These are phyloP conservation scores for Stropharia rugosoannulata DNA, from an alignment of 768 basidiomycete species.

Conservation along the genomic window DNA sequence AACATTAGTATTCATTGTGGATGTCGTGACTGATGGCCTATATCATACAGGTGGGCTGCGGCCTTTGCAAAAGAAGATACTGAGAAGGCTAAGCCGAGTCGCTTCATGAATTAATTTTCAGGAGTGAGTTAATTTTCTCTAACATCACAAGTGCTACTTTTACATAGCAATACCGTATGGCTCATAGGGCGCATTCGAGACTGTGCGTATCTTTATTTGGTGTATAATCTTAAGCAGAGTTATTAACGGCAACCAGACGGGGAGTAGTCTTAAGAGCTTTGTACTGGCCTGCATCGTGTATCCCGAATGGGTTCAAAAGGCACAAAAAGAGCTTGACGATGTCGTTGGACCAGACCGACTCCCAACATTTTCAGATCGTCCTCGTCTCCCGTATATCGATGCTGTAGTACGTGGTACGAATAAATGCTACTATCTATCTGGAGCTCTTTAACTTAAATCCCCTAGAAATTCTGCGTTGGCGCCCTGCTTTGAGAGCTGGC, in stretches of 20 bases:
- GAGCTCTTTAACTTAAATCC: not conserved
- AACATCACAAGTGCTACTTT: not conserved
- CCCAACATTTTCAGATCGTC: not conserved
- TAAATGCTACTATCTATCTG: not conserved
- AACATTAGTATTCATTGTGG: no score
- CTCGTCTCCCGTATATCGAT: not conserved
- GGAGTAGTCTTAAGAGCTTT: not conserved
- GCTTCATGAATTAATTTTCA: not conserved
- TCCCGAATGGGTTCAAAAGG: not conserved
- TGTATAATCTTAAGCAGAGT: not conserved
- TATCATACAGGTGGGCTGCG: not conserved
- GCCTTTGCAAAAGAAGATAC: not conserved
- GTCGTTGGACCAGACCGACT: not conserved
- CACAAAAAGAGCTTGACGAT: not conserved
- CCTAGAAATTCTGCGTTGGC: not conserved
- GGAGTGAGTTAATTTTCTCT: not conserved
- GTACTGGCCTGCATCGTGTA: not conserved
- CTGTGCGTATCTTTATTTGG: not conserved
- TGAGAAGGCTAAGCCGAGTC: not conserved
- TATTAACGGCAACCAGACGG: not conserved
- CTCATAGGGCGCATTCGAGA: not conserved
- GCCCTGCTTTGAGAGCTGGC: not conserved
- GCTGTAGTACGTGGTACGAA: not conserved
- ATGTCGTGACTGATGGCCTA: not conserved
- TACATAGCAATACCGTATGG: not conserved